Percentiles rank a stretch among this genome's conserved stretches.
Conservation (phyloP, 2,329 filamentous ascomycete genomes). For the Hypoxylon sp. region DNA sequence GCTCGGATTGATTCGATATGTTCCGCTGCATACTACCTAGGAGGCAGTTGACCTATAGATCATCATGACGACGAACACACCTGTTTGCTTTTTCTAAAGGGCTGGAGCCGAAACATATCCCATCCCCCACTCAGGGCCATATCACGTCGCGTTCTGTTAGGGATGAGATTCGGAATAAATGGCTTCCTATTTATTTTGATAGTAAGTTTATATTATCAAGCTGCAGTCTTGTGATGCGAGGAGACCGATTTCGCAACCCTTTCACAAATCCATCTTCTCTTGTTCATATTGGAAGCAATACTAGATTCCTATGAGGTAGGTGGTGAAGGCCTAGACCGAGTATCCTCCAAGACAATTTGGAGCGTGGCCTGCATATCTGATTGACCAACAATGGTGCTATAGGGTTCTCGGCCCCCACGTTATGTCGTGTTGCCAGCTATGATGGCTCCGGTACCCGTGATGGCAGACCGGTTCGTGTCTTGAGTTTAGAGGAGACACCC, state of each 20-base stretch:
- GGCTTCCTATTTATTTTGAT: background rate
- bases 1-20: constrained; percentile 11
- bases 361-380: constrained; percentile 14
- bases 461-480: constrained; percentile 6
- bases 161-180: background rate
- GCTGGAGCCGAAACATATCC: no score
- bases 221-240: background rate
- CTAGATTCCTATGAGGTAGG: background rate
- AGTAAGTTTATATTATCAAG: background rate
- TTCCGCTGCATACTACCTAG: no score
- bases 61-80: constrained; percentile 18
- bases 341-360: no score
- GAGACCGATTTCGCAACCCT: background rate
- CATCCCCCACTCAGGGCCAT: no score
- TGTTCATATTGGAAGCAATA: background rate
- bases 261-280: background rate
- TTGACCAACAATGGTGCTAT: constrained; percentile 12
- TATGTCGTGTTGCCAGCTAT: constrained; percentile 5
- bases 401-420: constrained; percentile 22
- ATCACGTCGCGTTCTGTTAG: constrained; percentile 3
- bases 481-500: constrained; percentile 5
- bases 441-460: background rate
- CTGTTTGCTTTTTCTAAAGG: background rate
- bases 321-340: no score
- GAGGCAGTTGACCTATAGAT: constrained; percentile 15